Percentiles rank a stretch among this genome's conserved stretches.
Evolutionary conservation across 2,329 filamentous ascomycete species (phyloP).

Genomic region (Claviceps sorghi): DNA sequence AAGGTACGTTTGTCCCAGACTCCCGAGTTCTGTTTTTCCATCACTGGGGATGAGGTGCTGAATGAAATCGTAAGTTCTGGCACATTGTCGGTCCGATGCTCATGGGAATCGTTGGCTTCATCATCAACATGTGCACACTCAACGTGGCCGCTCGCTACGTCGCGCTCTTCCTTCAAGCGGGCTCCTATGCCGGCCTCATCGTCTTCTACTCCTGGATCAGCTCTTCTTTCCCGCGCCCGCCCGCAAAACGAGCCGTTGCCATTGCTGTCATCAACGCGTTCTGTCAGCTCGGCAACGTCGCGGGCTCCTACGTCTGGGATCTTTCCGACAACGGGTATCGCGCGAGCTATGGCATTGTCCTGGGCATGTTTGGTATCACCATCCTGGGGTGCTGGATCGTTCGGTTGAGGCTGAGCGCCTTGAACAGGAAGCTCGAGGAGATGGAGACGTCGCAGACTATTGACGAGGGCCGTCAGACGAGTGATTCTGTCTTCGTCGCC

Average conservation of each 20-base stretch:
- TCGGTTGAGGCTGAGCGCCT: constrained; percentile 27
- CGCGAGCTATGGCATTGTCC: constrained; percentile 50
- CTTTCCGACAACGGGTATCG: constrained; percentile 45
- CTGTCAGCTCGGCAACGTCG: constrained; percentile 42
- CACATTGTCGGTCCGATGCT: constrained; percentile 40
- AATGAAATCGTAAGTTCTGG: constrained; percentile 30
- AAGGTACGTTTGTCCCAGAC: constrained; percentile 22
- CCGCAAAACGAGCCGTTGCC: constrained; percentile 45
- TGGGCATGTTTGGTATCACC: constrained; percentile 48
- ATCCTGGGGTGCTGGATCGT: constrained; percentile 36
- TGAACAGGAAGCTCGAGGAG: constrained; percentile 34
- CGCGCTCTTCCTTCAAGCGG: constrained; percentile 44
- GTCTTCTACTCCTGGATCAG: constrained; percentile 46
- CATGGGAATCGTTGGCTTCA: constrained; percentile 39
- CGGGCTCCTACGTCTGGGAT: constrained; percentile 49
- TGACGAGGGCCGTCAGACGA: neutral
- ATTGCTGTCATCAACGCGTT: constrained; percentile 47
- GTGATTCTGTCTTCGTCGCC: neutral
- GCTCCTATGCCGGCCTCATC: constrained; percentile 43
- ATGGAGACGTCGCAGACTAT: constrained; percentile 16
- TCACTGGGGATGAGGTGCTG: no score
- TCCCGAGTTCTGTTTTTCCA: neutral
- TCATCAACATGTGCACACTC: constrained; percentile 44
- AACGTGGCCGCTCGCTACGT: constrained; percentile 44
- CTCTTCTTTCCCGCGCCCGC: constrained; percentile 41